Evolutionary conservation across 495 filamentous ascomycete genomes (phyloP), one percentile per base, ranked within the genome.

Genomic region (Parathielavia appendiculata): DNA sequence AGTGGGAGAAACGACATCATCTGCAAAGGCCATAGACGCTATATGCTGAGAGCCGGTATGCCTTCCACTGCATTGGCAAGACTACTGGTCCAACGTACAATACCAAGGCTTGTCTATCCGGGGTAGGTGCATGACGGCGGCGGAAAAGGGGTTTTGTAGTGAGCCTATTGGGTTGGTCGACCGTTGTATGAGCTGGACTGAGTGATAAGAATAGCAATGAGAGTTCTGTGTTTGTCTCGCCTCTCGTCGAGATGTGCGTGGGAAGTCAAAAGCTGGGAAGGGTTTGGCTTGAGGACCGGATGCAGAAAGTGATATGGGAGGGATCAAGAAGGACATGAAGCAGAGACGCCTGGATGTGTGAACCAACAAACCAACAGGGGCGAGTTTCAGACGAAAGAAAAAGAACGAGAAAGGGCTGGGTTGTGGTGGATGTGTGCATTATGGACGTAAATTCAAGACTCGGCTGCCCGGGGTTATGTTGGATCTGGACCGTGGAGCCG

Each of bases 81-180:
- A 62, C 65, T 54, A 63, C 22, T 12, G 47, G 59, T 54, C 53
- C 50, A 66, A 58, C 60, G 57, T 64, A 58, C 49, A 17, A 38
- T 64, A 38, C 50, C 48, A 19, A 54, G 26, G 46, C 54, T 56
- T 30, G 58, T 49, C 54, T 61, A 52, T 46, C 48, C 54, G 40
- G 32, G n/a, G 54, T 36, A 26, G 47, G 49, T 12, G 20, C 63
- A 67, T 66, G 34, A 44, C 58, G 53, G 38, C 32, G 35, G 39
- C 8, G 11, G 6, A 16, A 17, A 30, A 2, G 26, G 26, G 6
- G 26, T 6, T 30, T 3, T 30, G 26, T 14, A 30, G 10, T 11
- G 12, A 32, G 9, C 12, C 11, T 7, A 43, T 8, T 8, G 40
- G 16, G 40, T 43, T 16, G 8, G 6, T 17, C 4, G 40, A 12